Base-by-base conservation (phyloP, 192 early-diverging fungal genomes). In the Phlyctochytrium planicorne region DNA sequence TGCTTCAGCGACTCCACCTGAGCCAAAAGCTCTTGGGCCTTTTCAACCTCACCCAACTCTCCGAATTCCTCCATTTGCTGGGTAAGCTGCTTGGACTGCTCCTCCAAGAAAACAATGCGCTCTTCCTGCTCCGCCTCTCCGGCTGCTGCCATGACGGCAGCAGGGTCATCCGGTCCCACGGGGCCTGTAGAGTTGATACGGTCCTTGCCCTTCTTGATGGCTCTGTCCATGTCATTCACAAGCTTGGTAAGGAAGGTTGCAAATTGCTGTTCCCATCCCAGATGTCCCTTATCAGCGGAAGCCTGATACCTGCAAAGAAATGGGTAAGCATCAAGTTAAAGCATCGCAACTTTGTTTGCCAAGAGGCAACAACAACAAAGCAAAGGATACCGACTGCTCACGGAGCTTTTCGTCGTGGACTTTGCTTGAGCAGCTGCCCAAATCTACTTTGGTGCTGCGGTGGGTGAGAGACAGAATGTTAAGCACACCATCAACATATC, bases 381-480 rank as follows among this genome's bases (percentile, higher is more conserved):
- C 17, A 59, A 1, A 1, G 16, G 16, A 0, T 17, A 29, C 63
- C 53, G 75, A 84, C 74, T 83, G 79, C 34, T 87, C 79, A 25
- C 85, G 81, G 52, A 94, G 79, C 67, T 84, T 84, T 69, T 94
- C 92, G 65, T 94, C 89, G 75, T 94, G 92, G n/a, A 91, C 71
- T 30, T 71, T 71, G 62, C 88, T 85, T 59, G 87, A 82, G 71
- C 92, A 94, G 1, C 80, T 62, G 23, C 89, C 89, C 68, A 93
- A 82, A 68, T 92, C 91, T 25, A 88, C 89, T 75, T 94, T 94
- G 2, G 92, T 94, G 75, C 40, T 47, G 6, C 20, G n/a, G n/a
- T 20, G 6, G 40, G 6, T 47, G 6, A 47, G 40, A 47, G 20
- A 47, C 40, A 47, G n/a, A n/a, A n/a, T n/a, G n/a, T n/a, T n/a